phyloP scores from a whole-genome alignment of 306 rosid species.

The Oemleria cerasiformis region DNA sequence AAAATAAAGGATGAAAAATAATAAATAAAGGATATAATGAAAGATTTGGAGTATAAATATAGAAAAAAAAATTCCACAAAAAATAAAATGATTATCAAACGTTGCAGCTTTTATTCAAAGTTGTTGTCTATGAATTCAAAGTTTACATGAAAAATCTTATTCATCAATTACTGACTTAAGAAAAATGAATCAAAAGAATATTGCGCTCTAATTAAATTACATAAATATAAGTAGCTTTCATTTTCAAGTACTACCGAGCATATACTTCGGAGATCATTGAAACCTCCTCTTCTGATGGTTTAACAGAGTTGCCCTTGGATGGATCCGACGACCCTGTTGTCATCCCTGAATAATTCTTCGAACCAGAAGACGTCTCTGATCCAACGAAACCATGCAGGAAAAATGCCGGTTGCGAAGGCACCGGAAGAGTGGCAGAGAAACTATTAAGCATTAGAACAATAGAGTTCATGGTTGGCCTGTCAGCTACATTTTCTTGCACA shows the following conservation, averaged over 20 bases:
- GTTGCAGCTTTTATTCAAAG: too few relatives aligned
- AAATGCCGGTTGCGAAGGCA: not conserved
- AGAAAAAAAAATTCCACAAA: too few relatives aligned
- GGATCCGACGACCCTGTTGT: not conserved
- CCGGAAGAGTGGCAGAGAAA: slow-evolving; percentile 4
- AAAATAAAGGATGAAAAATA: too few relatives aligned
- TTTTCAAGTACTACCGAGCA: not conserved
- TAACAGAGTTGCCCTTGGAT: not conserved
- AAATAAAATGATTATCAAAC: too few relatives aligned
- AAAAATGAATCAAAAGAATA: too few relatives aligned
- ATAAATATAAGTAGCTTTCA: not conserved
- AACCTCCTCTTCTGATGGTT: not conserved
- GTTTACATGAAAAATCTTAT: too few relatives aligned
- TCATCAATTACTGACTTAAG: too few relatives aligned
- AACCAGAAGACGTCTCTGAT: not conserved
- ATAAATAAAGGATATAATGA: too few relatives aligned
- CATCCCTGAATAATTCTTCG: not conserved
- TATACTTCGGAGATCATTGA: not conserved
- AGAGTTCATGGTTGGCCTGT: slow-evolving; percentile 21
- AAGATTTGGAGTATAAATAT: too few relatives aligned
- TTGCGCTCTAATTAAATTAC: not conserved
- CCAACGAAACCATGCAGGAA: not conserved
- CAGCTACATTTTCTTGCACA: slow-evolving; percentile 16
- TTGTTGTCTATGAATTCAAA: too few relatives aligned
- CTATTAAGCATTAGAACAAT: slow-evolving; percentile 15